A percentile compares a stretch with the other conserved stretches of the same genome.
Conservation (phyloP, 1,139 yeast genomes). For the Kazachstania sp. region DNA sequence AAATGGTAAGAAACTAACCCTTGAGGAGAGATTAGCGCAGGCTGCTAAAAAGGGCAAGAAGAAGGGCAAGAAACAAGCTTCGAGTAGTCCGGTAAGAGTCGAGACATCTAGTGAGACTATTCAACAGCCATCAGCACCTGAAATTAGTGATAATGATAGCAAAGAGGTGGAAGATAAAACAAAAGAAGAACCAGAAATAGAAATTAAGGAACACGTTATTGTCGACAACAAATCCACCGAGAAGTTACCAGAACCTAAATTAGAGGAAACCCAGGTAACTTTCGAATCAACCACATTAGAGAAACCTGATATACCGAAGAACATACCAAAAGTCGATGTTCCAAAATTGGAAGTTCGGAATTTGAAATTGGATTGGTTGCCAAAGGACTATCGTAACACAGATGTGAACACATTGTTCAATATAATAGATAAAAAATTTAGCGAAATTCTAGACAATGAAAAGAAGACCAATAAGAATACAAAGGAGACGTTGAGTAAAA, state of each 20-base stretch:
- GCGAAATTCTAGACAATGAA: neutral
- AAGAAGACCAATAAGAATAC: neutral
- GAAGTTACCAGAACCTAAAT: no score
- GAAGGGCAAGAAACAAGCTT: constrained; percentile 20
- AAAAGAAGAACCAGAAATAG: no score
- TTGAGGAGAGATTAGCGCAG: constrained; percentile 72
- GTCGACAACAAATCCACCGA: neutral
- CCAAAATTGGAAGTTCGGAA: neutral
- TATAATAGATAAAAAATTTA: constrained; percentile 17
- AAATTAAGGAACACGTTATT: neutral
- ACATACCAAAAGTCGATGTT: neutral
- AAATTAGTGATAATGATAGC: neutral
- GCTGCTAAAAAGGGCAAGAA: constrained; percentile 50
- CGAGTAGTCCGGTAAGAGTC: constrained; percentile 2
- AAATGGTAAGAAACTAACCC: constrained; percentile 40
- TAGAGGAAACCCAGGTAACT: no score
- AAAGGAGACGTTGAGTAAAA: constrained; percentile 20
- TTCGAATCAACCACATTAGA: no score
- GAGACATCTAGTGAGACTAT: neutral
- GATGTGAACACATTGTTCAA: constrained; percentile 17
- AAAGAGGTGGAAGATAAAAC: neutral
- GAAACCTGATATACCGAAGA: no score
- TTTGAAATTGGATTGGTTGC: constrained; percentile 13
- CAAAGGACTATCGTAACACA: constrained; percentile 14
- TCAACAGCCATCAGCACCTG: neutral